A percentile compares a stretch with the other conserved stretches of the same genome.
Evolutionary conservation across 768 basidiomycete genomes (phyloP).

Genomic region (Butyriboletus loyo): DNA sequence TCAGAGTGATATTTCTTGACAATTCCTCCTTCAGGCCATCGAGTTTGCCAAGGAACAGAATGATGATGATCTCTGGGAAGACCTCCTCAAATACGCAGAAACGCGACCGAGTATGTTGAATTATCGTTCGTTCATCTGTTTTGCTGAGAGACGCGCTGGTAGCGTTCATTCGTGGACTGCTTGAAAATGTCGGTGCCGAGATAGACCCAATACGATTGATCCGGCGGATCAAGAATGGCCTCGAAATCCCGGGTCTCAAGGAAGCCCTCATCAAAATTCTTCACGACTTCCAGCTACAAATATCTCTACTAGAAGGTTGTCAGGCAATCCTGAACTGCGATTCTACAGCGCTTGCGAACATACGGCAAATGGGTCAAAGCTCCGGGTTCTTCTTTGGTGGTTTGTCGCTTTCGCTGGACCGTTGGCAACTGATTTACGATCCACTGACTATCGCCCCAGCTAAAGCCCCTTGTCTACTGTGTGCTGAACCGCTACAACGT

Average conservation of each 20-base stretch:
- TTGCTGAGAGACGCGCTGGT: not conserved
- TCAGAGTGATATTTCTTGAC: conserved; percentile 1
- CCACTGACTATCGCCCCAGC: conserved; percentile 38
- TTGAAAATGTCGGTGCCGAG: conserved; percentile 95
- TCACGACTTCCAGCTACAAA: conserved; percentile 93
- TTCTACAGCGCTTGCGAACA: conserved; percentile 64
- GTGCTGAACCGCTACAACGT: conserved; percentile 55
- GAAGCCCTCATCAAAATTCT: conserved; percentile 94
- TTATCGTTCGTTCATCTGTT: not conserved
- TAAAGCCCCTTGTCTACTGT: conserved; percentile 64
- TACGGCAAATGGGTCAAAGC: conserved; percentile 72
- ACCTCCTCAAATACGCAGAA: conserved; percentile 90
- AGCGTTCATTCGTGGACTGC: conserved; percentile 92
- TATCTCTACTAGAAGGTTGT: conserved; percentile 90
- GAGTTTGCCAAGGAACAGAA: conserved; percentile 98
- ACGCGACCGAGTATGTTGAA: conserved; percentile 71
- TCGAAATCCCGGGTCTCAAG: conserved; percentile 95
- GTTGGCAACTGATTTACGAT: not conserved
- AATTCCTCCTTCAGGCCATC: conserved; percentile 61
- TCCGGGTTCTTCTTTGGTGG: conserved; percentile 76
- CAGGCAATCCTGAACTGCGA: conserved; percentile 85
- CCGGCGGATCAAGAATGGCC: conserved; percentile 89
- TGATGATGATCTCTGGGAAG: conserved; percentile 98
- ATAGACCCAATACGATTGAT: conserved; percentile 95
- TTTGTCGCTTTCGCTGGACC: conserved; percentile 35